A percentile compares a stretch with the other conserved stretches of the same genome.
These are phyloP conservation scores for Exophiala spinifera DNA, from an alignment of 2,329 filamentous ascomycete genomes.

Conservation along the genomic window DNA sequence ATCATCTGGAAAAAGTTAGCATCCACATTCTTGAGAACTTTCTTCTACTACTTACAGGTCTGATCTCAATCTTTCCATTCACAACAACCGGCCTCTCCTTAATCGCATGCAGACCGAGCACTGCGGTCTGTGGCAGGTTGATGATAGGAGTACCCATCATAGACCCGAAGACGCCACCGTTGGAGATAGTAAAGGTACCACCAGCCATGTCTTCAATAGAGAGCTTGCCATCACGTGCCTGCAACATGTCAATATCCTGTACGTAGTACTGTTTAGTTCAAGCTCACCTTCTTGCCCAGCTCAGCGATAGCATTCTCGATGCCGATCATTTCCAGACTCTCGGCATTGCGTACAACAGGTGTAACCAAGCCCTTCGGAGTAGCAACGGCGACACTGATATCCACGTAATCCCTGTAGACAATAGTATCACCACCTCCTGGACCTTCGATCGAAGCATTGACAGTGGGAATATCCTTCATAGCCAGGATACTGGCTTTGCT, in stretches of 20 bases:
- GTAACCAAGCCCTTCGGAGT: slow-evolving; percentile 97
- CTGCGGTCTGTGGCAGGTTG: slow-evolving; percentile 61
- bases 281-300: slow-evolving; percentile 81
- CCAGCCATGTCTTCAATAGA: slow-evolving; percentile 99
- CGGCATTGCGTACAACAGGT: slow-evolving; percentile 90
- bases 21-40: background rate
- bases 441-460: slow-evolving; percentile 96
- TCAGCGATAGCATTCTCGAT: slow-evolving; percentile 92
- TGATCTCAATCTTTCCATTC: slow-evolving; percentile 90
- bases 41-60: slow-evolving; percentile 57
- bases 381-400: slow-evolving; percentile 94
- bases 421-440: slow-evolving; percentile 94
- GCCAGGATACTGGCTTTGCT: slow-evolving; percentile 84
- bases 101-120: slow-evolving; percentile 90
- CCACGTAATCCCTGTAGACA: slow-evolving; percentile 96
- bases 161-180: slow-evolving; percentile 93
- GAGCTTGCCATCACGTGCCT: slow-evolving; percentile 92
- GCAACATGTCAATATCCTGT: slow-evolving; percentile 11
- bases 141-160: slow-evolving; percentile 98
- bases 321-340: slow-evolving; percentile 78
- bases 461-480: slow-evolving; percentile 89
- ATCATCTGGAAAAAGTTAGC: slow-evolving; percentile 65
- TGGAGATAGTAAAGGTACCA: slow-evolving; percentile 96
- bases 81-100: slow-evolving; percentile 89
- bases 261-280: background rate